Percentiles rank a stretch among this genome's conserved stretches.
Conservation (phyloP, 331 rosid species). For the Malus hybrid region DNA sequence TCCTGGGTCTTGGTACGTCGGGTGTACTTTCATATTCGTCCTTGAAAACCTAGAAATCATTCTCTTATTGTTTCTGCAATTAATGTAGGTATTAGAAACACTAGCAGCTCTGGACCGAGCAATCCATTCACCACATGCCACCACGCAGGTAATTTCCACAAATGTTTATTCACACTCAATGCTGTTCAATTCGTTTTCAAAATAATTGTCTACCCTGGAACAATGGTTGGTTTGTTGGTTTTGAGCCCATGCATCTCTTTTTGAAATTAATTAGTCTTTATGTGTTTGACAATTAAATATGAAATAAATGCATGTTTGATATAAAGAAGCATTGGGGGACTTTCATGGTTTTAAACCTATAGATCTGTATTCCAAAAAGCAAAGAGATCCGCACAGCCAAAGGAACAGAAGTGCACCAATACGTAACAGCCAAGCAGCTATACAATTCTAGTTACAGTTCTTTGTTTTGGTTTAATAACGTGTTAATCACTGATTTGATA, state of each 20-base stretch:
- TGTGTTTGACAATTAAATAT: background rate
- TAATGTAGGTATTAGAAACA: constrained; percentile 85
- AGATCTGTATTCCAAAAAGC: background rate
- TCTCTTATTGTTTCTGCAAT: constrained; percentile 13
- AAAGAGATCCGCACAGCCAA: background rate
- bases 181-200: background rate
- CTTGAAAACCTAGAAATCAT: background rate
- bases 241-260: background rate
- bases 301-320: background rate
- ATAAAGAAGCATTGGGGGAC: background rate
- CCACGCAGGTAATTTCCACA: constrained; percentile 66
- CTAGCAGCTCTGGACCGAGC: constrained; percentile 95
- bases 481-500: background rate
- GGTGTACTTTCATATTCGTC: constrained; percentile 8
- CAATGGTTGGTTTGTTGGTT: background rate
- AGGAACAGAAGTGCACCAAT: background rate
- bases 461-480: background rate
- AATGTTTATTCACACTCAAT: background rate
- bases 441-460: background rate
- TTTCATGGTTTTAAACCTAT: background rate
- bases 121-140: constrained; percentile 95
- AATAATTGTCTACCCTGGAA: background rate
- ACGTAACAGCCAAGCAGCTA: background rate
- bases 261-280: background rate
- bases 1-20: constrained; percentile 95